phyloP scores from a whole-genome alignment of 257 asterid species.

The Gentiana macrophylla region DNA sequence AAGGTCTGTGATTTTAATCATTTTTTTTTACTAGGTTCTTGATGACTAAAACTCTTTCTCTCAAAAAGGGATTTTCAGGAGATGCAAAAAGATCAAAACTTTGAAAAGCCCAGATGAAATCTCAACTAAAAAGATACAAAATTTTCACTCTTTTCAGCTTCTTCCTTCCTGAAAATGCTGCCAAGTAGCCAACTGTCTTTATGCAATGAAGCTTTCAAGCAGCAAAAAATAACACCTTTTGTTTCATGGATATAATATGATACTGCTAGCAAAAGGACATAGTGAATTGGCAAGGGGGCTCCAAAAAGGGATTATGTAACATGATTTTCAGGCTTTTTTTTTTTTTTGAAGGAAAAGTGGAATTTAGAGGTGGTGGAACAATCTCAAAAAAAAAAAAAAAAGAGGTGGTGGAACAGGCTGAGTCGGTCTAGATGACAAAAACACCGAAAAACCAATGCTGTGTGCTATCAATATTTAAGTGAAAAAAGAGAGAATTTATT shows the following conservation, averaged over 20 bases:
- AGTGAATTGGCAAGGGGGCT: background rate
- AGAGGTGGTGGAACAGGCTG: slow-evolving; percentile 11
- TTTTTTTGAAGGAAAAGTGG: no score
- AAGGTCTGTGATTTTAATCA: slow-evolving; percentile 32
- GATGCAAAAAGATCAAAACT: background rate
- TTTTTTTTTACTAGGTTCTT: slow-evolving; percentile 1
- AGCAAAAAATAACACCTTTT: background rate
- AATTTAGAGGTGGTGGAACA: no score
- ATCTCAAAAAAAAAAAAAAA: background rate
- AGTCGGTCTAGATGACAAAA: slow-evolving; percentile 1
- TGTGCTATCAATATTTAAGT: slow-evolving; percentile 26
- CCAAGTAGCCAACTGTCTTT: no score
- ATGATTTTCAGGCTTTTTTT: no score
- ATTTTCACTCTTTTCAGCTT: background rate
- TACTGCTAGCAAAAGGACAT: background rate
- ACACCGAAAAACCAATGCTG: slow-evolving; percentile 16
- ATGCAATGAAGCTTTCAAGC: background rate
- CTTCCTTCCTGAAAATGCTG: background rate
- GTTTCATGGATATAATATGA: slow-evolving; percentile 9
- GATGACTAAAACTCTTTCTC: background rate
- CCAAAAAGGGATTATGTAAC: background rate
- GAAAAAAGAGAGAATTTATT: background rate
- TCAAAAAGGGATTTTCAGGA: no score
- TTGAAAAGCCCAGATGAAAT: slow-evolving; percentile 10
- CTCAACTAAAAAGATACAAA: background rate